These are phyloP conservation scores for Metarhizium brunneum DNA, from an alignment of 2,329 filamentous ascomycete species.

Conservation along the genomic window DNA sequence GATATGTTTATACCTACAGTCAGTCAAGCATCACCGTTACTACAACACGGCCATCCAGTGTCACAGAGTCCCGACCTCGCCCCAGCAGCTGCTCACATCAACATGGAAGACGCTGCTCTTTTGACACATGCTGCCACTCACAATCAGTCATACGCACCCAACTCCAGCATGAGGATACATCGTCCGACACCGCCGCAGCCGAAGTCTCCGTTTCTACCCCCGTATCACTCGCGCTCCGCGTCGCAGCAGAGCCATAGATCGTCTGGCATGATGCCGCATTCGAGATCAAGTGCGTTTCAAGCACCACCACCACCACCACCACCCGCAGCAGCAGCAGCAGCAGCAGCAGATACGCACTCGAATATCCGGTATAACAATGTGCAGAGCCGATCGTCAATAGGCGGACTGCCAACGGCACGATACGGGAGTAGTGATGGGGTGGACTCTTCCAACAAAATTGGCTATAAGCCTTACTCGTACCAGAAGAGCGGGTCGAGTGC, in stretches of 20 bases:
- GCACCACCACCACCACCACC: neutral
- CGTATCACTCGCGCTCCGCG: slow-evolving; percentile 16
- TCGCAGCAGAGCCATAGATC: slow-evolving; percentile 24
- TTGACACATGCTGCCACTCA: slow-evolving; percentile 5
- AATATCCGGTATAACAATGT: neutral
- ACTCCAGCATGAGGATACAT: slow-evolving; percentile 14
- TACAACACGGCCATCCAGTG: neutral
- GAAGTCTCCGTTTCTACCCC: slow-evolving; percentile 20
- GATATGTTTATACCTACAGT: neutral
- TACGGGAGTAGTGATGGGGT: slow-evolving; percentile 8
- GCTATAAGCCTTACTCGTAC: slow-evolving; percentile 25
- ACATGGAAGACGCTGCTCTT: slow-evolving; percentile 6
- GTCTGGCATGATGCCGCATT: neutral
- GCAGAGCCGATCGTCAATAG: neutral
- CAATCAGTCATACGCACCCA: slow-evolving; percentile 17
- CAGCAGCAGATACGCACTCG: slow-evolving; percentile 1
- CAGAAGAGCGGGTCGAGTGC: slow-evolving; percentile 10
- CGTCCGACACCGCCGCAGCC: slow-evolving; percentile 13
- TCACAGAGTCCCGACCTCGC: slow-evolving; percentile 2
- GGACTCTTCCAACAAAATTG: slow-evolving; percentile 11
- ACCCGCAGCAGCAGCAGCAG: neutral
- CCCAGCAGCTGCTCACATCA: neutral
- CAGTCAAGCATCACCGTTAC: neutral
- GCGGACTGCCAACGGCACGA: neutral
- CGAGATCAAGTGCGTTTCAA: slow-evolving; percentile 4